Evolutionary conservation across 1,284 basidiomycete genomes (phyloP).

Genomic region (Erythrobasidium hasegawianum): DNA sequence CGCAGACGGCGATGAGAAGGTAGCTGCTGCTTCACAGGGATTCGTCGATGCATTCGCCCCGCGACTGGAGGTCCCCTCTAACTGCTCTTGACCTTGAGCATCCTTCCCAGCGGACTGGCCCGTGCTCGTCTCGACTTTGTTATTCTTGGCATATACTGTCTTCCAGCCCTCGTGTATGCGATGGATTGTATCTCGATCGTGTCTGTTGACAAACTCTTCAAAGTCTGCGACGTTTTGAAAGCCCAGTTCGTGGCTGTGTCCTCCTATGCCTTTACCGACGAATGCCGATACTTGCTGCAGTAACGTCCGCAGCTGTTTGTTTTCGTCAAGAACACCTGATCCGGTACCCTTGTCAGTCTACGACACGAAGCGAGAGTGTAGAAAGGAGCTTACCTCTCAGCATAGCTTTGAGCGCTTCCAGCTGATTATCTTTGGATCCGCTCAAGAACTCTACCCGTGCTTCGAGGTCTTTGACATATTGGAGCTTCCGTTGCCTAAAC

Average conservation of each 20-base stretch:
- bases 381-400: conserved; percentile 12
- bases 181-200: conserved; percentile 11
- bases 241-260: conserved; percentile 6
- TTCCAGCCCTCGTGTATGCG: conserved; percentile 23
- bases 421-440: conserved; percentile 31
- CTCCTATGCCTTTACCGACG: conserved; percentile 25
- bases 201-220: conserved; percentile 22
- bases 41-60: too few relatives aligned
- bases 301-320: conserved; percentile 33
- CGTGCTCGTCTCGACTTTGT: not conserved
- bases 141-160: conserved; percentile 1
- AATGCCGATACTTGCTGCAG: conserved; percentile 23
- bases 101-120: too few relatives aligned
- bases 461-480: conserved; percentile 36
- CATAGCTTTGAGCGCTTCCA: conserved; percentile 27
- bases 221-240: conserved; percentile 14
- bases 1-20: too few relatives aligned
- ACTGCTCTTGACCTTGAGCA: too few relatives aligned
- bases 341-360: too few relatives aligned
- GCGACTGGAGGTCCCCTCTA: too few relatives aligned
- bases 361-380: not conserved
- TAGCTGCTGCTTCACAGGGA: too few relatives aligned
- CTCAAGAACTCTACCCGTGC: conserved; percentile 28
- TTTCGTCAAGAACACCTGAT: conserved; percentile 35
- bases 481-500: conserved; percentile 35